phyloP scores from a whole-genome alignment of 2,329 filamentous ascomycete genomes.

The Phyllosticta ampelicida region DNA sequence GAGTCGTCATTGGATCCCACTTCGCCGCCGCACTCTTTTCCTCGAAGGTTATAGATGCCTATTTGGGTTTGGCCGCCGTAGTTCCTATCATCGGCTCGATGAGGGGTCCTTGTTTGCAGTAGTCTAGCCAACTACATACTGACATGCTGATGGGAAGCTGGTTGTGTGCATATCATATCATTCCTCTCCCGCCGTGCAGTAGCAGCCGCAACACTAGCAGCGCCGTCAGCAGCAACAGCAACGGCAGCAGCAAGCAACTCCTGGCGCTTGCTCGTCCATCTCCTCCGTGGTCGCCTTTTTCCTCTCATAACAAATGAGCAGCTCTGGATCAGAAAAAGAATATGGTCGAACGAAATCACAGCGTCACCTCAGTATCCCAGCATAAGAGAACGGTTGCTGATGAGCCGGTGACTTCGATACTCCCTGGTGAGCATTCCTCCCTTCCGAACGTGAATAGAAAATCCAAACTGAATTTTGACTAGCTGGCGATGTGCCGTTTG shows the following conservation, averaged over 20 bases:
- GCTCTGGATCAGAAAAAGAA: slow-evolving; percentile 1
- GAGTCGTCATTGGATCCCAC: not conserved
- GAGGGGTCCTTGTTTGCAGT: not conserved
- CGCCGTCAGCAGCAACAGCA: not conserved
- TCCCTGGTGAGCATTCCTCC: slow-evolving; percentile 22
- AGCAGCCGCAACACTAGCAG: not conserved
- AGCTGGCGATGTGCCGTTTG: slow-evolving; percentile 39
- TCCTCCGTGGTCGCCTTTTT: not conserved
- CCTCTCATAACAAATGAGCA: not conserved
- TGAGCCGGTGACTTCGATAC: slow-evolving; percentile 43
- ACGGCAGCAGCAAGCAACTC: too few relatives aligned
- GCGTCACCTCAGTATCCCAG: slow-evolving; percentile 10
- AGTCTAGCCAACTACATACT: not conserved
- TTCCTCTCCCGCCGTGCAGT: not conserved
- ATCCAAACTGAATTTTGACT: not conserved
- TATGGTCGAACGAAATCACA: slow-evolving; percentile 14
- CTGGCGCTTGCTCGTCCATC: not conserved
- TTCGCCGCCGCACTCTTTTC: not conserved
- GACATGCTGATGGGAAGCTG: not conserved
- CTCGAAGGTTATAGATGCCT: not conserved
- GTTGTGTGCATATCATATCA: not conserved
- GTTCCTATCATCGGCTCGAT: not conserved
- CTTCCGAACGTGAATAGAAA: too few relatives aligned
- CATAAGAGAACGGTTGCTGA: slow-evolving; percentile 30
- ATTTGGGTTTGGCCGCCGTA: not conserved